Evolutionary conservation across 2,329 filamentous ascomycete genomes (phyloP).

Genomic region (Fusarium sarcochroum): DNA sequence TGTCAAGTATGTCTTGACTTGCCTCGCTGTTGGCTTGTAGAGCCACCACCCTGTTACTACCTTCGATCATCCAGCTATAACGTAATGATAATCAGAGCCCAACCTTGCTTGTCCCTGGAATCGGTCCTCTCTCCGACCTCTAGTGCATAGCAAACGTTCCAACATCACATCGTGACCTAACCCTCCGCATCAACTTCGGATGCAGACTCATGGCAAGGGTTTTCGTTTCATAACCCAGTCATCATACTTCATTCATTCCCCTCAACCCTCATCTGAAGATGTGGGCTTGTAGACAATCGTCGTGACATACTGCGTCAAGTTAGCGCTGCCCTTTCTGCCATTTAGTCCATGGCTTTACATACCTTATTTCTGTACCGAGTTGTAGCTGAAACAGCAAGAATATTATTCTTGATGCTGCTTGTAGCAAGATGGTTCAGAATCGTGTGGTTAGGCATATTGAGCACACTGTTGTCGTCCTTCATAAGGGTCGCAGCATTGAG

Average conservation of each 20-base stretch:
- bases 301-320: conserved; percentile 82
- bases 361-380: conserved; percentile 98
- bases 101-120: neutral
- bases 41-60: neutral
- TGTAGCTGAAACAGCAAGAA: conserved; percentile 94
- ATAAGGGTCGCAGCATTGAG: conserved; percentile 91
- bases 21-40: conserved; percentile 6
- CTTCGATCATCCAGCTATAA: neutral
- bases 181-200: conserved; percentile 1
- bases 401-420: conserved; percentile 97
- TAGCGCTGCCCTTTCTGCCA: conserved; percentile 13
- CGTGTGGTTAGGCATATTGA: conserved; percentile 97
- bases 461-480: conserved; percentile 97
- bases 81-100: neutral
- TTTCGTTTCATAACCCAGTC: neutral
- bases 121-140: conserved; percentile 4
- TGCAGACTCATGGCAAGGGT: conserved; percentile 4
- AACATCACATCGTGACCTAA: conserved; percentile 30
- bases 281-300: conserved; percentile 98
- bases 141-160: conserved; percentile 15
- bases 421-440: conserved; percentile 97
- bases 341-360: conserved; percentile 41
- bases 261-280: conserved; percentile 63
- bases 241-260: conserved; percentile 1
- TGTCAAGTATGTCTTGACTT: conserved; percentile 1